phyloP scores from a whole-genome alignment of 768 basidiomycete genomes.

The Imleria badia region DNA sequence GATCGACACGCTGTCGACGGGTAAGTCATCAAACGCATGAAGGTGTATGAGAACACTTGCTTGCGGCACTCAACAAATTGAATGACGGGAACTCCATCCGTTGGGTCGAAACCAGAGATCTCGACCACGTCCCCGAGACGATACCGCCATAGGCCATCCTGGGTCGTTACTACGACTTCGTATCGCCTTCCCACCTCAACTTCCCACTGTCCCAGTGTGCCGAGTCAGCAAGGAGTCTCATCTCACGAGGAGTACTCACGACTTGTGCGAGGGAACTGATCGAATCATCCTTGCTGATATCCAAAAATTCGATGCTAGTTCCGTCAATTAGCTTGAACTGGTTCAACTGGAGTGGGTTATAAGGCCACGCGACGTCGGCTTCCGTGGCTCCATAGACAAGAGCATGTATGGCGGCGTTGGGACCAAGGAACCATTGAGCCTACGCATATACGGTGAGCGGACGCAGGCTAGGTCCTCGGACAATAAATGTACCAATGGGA shows the following conservation, averaged over 20 bases:
- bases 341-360: constrained; percentile 6
- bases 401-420: too few relatives aligned
- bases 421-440: too few relatives aligned
- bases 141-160: too few relatives aligned
- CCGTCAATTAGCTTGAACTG: background rate
- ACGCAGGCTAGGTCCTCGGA: too few relatives aligned
- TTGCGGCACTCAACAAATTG: constrained; percentile 9
- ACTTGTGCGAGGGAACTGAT: background rate
- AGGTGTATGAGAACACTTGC: background rate
- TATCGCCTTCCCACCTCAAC: constrained; percentile 9
- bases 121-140: too few relatives aligned
- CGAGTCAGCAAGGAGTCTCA: background rate
- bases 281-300: background rate
- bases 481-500: too few relatives aligned
- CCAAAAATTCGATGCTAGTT: constrained; percentile 17
- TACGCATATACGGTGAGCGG: background rate
- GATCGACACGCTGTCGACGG: background rate
- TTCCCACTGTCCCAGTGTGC: constrained; percentile 20
- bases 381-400: constrained; percentile 2
- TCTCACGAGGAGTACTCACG: too few relatives aligned
- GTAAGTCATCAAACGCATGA: background rate
- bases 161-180: constrained; percentile 20
- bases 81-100: too few relatives aligned
- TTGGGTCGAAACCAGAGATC: too few relatives aligned
- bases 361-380: background rate